Base-by-base conservation (phyloP, 2,329 filamentous ascomycete genomes). In the Phialemoniopsis sp. region DNA sequence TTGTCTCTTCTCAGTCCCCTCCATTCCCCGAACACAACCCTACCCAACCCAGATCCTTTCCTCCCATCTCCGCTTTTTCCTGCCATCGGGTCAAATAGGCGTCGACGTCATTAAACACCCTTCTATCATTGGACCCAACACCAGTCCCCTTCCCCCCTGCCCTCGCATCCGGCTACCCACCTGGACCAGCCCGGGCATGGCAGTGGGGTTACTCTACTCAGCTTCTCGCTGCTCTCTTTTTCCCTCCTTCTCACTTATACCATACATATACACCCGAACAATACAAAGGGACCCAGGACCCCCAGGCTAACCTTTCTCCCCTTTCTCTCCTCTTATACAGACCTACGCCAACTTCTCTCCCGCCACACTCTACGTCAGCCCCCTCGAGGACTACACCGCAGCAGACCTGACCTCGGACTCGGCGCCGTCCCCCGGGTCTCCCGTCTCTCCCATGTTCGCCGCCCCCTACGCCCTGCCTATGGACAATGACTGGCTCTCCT, bases 391-490 rank as follows among this genome's bases (percentile, higher is more conserved):
- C 40, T 60, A 54, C 40, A 47, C 38, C 42, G 40, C 40, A 34
- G 49, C 52, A 29, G 59, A 64, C 44, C 58, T 59, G 48, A 53
- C 52, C 35, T 57, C 56, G 26, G 60, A 63, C 48, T 62, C 60
- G 21, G 55, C 59, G 5, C 49, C 55, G n/a, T 62, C 61, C 13
- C 55, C 59, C 9, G 47, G 47, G 17, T 63, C 59, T 1, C 57
- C 59, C 34, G 37, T 57, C 32, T 60, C 58, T 10, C 50, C 53
- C 9, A 45, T 50, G 28, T 55, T 58, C 26, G 47, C 56, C 34
- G 54, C 51, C 35, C 53, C 58, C 19, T 61, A 54, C 41, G 44
- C 50, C 17, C 49, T 55, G 16, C 50, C 52, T 19, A 29, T 49
- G 13, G 44, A 44, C 19, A 52, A 56, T 39, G 53, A 54, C 33